Base-by-base conservation (phyloP, 2,329 filamentous ascomycete species). In the Monosporascus ibericus region DNA sequence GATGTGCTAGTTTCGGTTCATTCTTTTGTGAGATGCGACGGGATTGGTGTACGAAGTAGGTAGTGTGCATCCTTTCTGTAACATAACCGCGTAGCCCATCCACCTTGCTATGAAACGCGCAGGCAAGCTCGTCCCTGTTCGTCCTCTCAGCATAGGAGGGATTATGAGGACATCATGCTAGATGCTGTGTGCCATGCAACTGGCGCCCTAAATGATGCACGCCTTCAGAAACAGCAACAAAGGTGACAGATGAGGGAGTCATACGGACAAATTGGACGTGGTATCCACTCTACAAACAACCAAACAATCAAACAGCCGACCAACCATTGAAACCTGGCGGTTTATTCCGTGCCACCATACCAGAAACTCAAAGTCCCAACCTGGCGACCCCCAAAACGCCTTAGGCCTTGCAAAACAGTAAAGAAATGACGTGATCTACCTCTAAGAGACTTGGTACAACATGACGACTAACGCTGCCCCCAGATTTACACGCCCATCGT, bases 401-500 rank as follows among this genome's bases (percentile, higher is more conserved):
- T 18, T 22, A 49, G 27, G 24, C 15, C 17, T 38, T 15, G 24
- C 20, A n/a, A 8, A 44, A 38, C 25, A 5, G 9, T 54, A 47
- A 55, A 46, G 53, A 49, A 48, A 49, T 51, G 52, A 48, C 51
- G 24, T 50, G 49, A 40, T 58, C 53, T 58, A 56, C 52, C 51
- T 49, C 27, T 50, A 51, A 20, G 3, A 38, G 46, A 39, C 42
- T 46, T 34, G 15, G 24, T 24, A 48, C 47, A 34, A 52, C 53
- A 46, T 37, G 49, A 47, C 42, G 27, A 51, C 40, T 46, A 50
- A 52, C 11, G 11, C 30, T 34, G 30, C 30, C 11, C 30, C 30
- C 30, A 9, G 30, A 34, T 14, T 77, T 77, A 96, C 39, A 96
- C 86, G 6, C 90, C 89, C 91, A 96, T 96, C 1, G 92, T 97